Conservation (phyloP, 768 basidiomycete genomes). For the Tulasnella sp. region DNA sequence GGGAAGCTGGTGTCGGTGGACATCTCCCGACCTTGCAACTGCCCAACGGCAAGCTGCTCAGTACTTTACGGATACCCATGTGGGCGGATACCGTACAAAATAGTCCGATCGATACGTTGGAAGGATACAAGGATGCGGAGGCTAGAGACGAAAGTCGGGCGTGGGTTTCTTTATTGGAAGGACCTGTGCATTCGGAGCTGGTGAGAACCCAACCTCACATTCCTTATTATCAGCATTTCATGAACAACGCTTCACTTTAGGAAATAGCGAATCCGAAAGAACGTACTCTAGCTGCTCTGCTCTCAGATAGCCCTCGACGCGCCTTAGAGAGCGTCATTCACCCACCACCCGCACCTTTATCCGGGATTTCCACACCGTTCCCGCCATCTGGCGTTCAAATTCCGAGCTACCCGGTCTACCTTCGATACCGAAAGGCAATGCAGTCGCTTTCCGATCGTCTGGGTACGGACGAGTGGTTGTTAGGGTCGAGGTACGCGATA, state of each 20-base stretch:
- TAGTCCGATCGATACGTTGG: constrained; percentile 31
- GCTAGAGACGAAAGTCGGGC: constrained; percentile 69
- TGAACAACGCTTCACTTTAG: constrained; percentile 36
- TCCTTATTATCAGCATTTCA: constrained; percentile 27
- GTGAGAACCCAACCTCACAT: constrained; percentile 35
- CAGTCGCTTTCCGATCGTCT: constrained; percentile 65
- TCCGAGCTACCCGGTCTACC: constrained; percentile 38
- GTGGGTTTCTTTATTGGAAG: constrained; percentile 74
- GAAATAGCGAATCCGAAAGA: constrained; percentile 33
- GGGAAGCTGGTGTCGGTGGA: constrained; percentile 60
- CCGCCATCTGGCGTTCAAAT: constrained; percentile 55
- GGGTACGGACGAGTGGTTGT: constrained; percentile 72
- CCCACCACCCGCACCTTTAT: constrained; percentile 61
- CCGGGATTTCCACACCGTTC: constrained; percentile 57
- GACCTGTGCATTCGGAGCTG: constrained; percentile 66
- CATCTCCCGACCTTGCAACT: constrained; percentile 65
- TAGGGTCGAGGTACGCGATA: constrained; percentile 56
- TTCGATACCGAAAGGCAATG: constrained; percentile 60
- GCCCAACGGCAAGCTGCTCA: constrained; percentile 48
- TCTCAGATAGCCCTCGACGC: background rate
- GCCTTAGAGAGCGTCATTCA: constrained; percentile 45
- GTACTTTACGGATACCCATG: constrained; percentile 58
- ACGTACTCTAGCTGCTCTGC: background rate
- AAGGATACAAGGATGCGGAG: constrained; percentile 57
- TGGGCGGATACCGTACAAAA: constrained; percentile 51